Base-by-base conservation (phyloP, 108 stramenopile genomes). In the Aurantiochytrium sp. region DNA sequence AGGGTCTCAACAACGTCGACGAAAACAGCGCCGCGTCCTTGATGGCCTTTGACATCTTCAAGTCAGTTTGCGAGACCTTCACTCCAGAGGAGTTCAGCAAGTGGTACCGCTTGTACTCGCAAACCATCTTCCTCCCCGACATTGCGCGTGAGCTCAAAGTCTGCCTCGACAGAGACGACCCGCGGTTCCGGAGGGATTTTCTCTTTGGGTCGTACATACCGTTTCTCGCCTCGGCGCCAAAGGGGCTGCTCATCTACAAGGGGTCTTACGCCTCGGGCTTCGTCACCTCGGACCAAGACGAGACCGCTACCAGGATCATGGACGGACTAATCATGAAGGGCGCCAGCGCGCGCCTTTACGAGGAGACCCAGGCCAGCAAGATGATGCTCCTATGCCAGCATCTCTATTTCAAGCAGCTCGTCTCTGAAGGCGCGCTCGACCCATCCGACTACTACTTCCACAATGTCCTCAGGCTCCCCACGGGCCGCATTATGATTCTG, bases 371-470 rank as follows among this genome's bases (percentile, higher is more conserved):
- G 24, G 73, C 39, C n/a, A 48, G 42, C 45, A 81, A 81, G 45
- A 81, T 81, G 1, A 81, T 81, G 73, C 45, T 81, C 2, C 24
- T 81, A 24, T 81, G 73, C 73, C 42, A 41, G 12, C 73, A 81
- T 48, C 39, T 81, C 6, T 42, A 48, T 24, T 81, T 81, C 39
- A 81, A 81, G 73, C 73, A 81, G 45, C 39, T 81, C 42, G 73
- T 81, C 6, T 22, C 73, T 12, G 42, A 81, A 12, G 73, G 73
- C 24, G 12, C n/a, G 4, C 17, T 81, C 6, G 12, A 81, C 24
- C 73, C 73, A 41, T 12, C 10, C 27, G 73, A 81, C 3, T 81
- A 81, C 45, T 81, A 24, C 19, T 81, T 81, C 2, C 73, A 81
- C 73, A 81, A 48, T 24, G 12, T 81, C 19, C 42, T 81, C 10